Evolutionary conservation across 345 rosid genomes (phyloP).

Genomic region (Citrus mangshanensis): DNA sequence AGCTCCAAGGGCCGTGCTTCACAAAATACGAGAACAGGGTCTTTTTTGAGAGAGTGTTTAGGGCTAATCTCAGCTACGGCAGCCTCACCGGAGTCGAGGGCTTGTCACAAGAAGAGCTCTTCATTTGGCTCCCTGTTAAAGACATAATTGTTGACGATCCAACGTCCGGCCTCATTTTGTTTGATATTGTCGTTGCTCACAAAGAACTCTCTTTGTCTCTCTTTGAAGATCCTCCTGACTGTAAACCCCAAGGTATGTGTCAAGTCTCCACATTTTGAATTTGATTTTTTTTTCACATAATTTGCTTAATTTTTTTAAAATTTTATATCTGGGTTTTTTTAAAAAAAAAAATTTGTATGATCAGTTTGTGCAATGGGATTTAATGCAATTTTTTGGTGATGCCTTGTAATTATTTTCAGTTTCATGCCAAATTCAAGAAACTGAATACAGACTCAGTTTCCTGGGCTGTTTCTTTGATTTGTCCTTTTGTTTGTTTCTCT

Average conservation of each 20-base stretch:
- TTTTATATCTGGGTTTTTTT: neutral
- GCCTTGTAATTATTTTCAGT: neutral
- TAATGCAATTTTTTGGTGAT: neutral
- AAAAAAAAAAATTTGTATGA: neutral
- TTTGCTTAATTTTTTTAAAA: neutral
- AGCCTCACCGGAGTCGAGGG: conserved; percentile 76
- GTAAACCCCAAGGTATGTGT: conserved; percentile 54
- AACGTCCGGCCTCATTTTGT: conserved; percentile 69
- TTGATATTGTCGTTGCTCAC: conserved; percentile 87
- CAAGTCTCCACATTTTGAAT: neutral
- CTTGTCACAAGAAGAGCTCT: conserved; percentile 73
- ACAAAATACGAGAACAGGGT: conserved; percentile 68
- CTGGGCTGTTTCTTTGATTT: too few relatives aligned
- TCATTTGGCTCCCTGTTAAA: conserved; percentile 82
- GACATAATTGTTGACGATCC: conserved; percentile 81
- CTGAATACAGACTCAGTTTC: neutral
- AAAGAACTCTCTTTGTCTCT: conserved; percentile 79
- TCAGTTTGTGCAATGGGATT: neutral
- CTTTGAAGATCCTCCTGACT: conserved; percentile 82
- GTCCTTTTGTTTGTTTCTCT: neutral
- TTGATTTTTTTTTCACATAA: neutral
- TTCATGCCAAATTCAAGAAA: neutral
- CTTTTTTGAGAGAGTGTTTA: conserved; percentile 60
- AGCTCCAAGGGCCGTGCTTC: conserved; percentile 69
- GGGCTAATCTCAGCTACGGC: conserved; percentile 78